phyloP scores from a whole-genome alignment of 2,329 filamentous ascomycete species.

The Elsinoe fawcettii region DNA sequence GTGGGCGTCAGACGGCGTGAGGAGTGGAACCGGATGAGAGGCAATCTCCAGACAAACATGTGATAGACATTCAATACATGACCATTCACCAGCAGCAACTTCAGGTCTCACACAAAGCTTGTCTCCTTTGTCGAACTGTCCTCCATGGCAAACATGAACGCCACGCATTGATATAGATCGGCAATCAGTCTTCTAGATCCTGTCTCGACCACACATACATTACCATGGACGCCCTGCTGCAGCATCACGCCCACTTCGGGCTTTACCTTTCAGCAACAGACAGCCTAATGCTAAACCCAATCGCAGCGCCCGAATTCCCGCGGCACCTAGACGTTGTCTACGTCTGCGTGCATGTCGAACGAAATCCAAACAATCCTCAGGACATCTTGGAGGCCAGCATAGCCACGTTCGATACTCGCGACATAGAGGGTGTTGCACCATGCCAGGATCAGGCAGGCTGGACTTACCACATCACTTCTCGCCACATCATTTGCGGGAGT shows the following conservation, averaged over 20 bases:
- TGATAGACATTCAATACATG: neutral
- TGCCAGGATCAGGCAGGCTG: constrained; percentile 2
- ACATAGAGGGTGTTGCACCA: constrained; percentile 15
- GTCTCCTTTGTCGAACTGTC: neutral
- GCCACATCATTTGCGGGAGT: constrained; percentile 21
- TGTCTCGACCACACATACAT: too few species aligned
- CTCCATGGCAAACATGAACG: neutral
- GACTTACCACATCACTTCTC: constrained; percentile 21
- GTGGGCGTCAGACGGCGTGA: constrained; percentile 36
- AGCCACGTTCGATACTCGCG: constrained; percentile 22
- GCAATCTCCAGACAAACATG: neutral
- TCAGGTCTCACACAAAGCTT: neutral
- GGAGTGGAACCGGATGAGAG: constrained; percentile 24
- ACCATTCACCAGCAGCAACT: neutral
- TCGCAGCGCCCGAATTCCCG: neutral
- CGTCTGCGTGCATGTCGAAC: constrained; percentile 25
- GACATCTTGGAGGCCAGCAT: constrained; percentile 26
- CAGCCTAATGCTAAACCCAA: neutral
- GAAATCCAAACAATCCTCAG: constrained; percentile 19
- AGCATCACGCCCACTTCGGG: neutral
- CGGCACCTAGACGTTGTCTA: constrained; percentile 20
- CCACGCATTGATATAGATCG: too few species aligned
- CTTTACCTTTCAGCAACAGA: neutral
- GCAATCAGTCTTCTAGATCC: too few species aligned
- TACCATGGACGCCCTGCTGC: neutral